These are phyloP conservation scores for Lentinus tigrinus DNA, from an alignment of 768 basidiomycete genomes.

Conservation along the genomic window DNA sequence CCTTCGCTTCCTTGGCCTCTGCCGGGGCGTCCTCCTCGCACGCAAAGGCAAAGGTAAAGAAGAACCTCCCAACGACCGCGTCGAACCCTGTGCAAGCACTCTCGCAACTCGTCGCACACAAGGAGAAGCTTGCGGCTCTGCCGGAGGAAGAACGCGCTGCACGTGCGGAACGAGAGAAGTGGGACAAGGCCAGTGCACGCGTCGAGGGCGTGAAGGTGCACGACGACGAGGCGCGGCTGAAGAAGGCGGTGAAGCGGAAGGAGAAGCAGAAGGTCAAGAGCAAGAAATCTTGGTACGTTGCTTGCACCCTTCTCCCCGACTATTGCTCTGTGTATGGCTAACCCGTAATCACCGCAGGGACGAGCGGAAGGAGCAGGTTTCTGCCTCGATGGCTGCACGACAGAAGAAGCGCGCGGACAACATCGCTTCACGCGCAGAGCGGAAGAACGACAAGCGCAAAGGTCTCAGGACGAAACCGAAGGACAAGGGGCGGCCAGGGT, in stretches of 20 bases:
- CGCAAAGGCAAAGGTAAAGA: slow-evolving; percentile 52
- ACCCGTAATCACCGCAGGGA: slow-evolving; percentile 49
- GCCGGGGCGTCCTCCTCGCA: slow-evolving; percentile 36
- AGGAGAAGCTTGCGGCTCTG: slow-evolving; percentile 72
- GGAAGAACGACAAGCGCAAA: slow-evolving; percentile 60
- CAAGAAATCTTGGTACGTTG: slow-evolving; percentile 81
- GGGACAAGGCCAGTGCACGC: slow-evolving; percentile 86
- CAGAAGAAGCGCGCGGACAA: slow-evolving; percentile 93
- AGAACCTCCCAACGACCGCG: slow-evolving; percentile 61
- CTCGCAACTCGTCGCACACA: slow-evolving; percentile 70
- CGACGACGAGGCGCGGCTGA: slow-evolving; percentile 81
- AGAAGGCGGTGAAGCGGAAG: slow-evolving; percentile 90
- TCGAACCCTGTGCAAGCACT: slow-evolving; percentile 88
- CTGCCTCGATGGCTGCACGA: slow-evolving; percentile 74
- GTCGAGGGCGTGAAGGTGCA: slow-evolving; percentile 89
- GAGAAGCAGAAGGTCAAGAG: slow-evolving; percentile 88
- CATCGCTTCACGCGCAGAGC: slow-evolving; percentile 81
- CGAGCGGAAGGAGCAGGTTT: slow-evolving; percentile 78
- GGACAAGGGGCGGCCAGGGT: slow-evolving; percentile 72
- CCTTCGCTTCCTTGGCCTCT: slow-evolving; percentile 65
- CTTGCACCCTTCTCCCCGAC: background rate
- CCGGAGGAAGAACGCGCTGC: slow-evolving; percentile 83
- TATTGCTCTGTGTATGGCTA: slow-evolving; percentile 2
- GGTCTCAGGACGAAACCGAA: slow-evolving; percentile 53
- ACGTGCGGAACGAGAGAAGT: slow-evolving; percentile 80